These are phyloP conservation scores for Bifiguratus adelaidae DNA, from an alignment of 192 early-diverging fungal genomes.

Conservation along the genomic window DNA sequence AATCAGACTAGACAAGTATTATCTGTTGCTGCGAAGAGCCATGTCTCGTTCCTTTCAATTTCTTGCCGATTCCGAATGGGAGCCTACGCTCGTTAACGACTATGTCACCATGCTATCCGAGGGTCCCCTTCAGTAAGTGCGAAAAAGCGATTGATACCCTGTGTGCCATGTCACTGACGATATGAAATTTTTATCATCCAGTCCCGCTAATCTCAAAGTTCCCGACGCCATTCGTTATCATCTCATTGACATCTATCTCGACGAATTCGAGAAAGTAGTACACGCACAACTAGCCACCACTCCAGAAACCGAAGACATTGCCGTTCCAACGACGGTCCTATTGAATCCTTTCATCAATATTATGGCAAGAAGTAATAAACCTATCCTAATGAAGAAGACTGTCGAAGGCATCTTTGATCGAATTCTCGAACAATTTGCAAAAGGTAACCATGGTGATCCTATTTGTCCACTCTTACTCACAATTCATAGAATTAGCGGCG, in stretches of 20 bases:
- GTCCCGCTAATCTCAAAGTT: constrained; percentile 43
- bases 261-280: constrained; percentile 56
- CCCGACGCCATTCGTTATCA: constrained; percentile 65
- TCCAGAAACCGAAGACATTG: constrained; percentile 14
- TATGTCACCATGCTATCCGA: constrained; percentile 38
- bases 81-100: constrained; percentile 30
- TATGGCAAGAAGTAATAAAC: constrained; percentile 33
- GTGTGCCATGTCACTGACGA: neutral
- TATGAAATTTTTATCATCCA: constrained; percentile 14
- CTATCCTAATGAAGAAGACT: constrained; percentile 32
- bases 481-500: too few species aligned
- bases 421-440: constrained; percentile 22
- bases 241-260: constrained; percentile 55
- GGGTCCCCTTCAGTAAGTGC: constrained; percentile 53
- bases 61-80: constrained; percentile 49
- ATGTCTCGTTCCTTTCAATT: constrained; percentile 48
- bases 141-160: neutral
- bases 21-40: constrained; percentile 57
- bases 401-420: constrained; percentile 31
- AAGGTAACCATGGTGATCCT: too few species aligned
- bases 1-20: constrained; percentile 68
- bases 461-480: too few species aligned
- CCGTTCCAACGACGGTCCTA: constrained; percentile 34
- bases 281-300: constrained; percentile 21
- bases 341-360: constrained; percentile 38